Percentiles rank a stretch among this genome's conserved stretches.
These are phyloP conservation scores for Pleurotus citrinopileatus DNA, from an alignment of 768 basidiomycete species.

Conservation along the genomic window DNA sequence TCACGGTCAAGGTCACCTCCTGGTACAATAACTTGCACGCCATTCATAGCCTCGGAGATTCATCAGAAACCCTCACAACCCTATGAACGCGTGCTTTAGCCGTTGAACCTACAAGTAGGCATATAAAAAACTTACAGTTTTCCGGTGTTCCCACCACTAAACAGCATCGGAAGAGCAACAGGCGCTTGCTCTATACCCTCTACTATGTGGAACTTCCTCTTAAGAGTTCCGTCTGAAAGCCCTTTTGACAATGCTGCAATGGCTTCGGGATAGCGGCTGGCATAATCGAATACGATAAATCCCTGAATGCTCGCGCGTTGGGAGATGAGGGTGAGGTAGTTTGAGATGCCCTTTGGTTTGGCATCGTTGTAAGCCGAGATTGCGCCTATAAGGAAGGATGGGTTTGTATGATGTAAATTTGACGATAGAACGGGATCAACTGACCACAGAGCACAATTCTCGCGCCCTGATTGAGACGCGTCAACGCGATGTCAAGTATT, in stretches of 20 bases:
- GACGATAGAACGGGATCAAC: neutral
- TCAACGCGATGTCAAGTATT: conserved; percentile 76
- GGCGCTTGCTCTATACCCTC: conserved; percentile 76
- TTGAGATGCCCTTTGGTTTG: conserved; percentile 63
- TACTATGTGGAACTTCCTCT: conserved; percentile 78
- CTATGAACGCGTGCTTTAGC: conserved; percentile 25
- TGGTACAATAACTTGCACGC: neutral
- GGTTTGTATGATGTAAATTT: neutral
- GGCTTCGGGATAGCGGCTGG: conserved; percentile 53
- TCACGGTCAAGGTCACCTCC: no score
- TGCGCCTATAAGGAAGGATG: no score
- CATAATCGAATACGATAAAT: conserved; percentile 88
- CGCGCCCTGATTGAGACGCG: conserved; percentile 72
- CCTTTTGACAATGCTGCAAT: conserved; percentile 53
- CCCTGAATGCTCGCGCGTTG: conserved; percentile 82
- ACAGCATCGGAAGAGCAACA: conserved; percentile 65
- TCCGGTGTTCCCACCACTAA: conserved; percentile 74
- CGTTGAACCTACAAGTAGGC: conserved; percentile 1
- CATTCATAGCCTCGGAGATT: conserved; percentile 31
- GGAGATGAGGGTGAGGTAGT: conserved; percentile 67
- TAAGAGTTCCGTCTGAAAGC: conserved; percentile 66
- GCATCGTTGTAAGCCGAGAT: conserved; percentile 71
- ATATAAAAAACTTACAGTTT: conserved; percentile 53
- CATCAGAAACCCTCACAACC: conserved; percentile 56
- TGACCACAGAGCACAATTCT: conserved; percentile 80